Evolutionary conservation across 1,139 yeast species (phyloP), one percentile per base, ranked within the genome.

Genomic region (Hyphopichia wangnamkhiaoensis): DNA sequence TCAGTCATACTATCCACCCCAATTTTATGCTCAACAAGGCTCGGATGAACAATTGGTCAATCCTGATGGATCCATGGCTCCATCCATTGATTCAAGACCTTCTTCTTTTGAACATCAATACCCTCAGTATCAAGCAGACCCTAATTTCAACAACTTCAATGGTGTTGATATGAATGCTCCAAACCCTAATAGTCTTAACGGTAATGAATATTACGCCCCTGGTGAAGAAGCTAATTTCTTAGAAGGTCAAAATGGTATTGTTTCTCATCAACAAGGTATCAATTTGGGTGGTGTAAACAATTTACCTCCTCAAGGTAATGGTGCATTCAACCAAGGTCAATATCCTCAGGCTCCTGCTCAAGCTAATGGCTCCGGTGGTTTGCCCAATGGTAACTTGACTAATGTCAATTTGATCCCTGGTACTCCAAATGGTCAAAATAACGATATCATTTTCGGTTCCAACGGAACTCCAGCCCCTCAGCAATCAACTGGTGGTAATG

Each of bases 1-100:
- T 16, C 72, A 65, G 45, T 64, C 63, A 10, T 63, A 59, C 42
- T 64, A 61, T 39, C 60, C 63, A 12, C 71, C 61, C n/a, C 71
- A 63, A 42, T 64, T 58, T 41, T 66, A 63, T 42, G 56, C 52
- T 28, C 58, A 56, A 36, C 57, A 50, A 34, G 43, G 38, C 19
- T 42, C 47, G 8, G 43, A 38, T 33, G 41, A 40, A 13, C 40
- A 39, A 34, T 28, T 38, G 12, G 33, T 37, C 10, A 41, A 28
- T 19, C 33, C 37, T 8, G 35, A 31, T 31, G 41, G 40, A 14
- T 15, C 43, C 4, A 13, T 41, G 33, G 44, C 41, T 28, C 47
- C 41, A 23, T 23, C 42, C n/a, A 37, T 52, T 30, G 53, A 49
- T 27, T 33, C 50, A 23, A 45, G 54, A 34, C 47, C 43, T 19